These are phyloP conservation scores for Gossypium australe DNA, from an alignment of 345 rosid genomes.

Conservation along the genomic window DNA sequence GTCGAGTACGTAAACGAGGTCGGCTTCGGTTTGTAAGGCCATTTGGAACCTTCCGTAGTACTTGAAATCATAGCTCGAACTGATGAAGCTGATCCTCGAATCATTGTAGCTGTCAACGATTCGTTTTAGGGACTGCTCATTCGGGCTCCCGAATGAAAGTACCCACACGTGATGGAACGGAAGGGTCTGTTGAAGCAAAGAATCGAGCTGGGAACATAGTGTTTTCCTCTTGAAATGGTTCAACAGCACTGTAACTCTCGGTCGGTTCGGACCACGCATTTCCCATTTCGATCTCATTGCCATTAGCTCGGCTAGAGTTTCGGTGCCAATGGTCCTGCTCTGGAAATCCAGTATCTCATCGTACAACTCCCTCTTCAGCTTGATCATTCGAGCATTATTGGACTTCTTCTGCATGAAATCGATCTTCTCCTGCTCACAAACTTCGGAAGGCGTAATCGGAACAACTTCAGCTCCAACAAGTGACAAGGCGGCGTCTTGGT, in stretches of 20 bases:
- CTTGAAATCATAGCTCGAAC: constrained; percentile 89
- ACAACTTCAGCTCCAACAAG: constrained; percentile 26
- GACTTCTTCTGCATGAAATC: constrained; percentile 92
- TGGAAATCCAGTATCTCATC: constrained; percentile 62
- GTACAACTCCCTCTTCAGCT: constrained; percentile 67
- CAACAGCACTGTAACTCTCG: constrained; percentile 77
- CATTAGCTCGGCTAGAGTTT: constrained; percentile 66
- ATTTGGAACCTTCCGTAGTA: constrained; percentile 97
- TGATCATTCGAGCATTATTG: constrained; percentile 63
- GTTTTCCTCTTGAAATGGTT: constrained; percentile 98
- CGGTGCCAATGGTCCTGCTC: constrained; percentile 51
- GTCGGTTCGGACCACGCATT: constrained; percentile 45
- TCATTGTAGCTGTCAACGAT: constrained; percentile 81
- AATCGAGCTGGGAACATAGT: constrained; percentile 85
- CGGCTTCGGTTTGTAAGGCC: constrained; percentile 91
- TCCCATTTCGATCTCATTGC: constrained; percentile 86
- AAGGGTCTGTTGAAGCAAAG: constrained; percentile 77
- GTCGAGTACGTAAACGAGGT: constrained; percentile 75
- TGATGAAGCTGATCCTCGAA: constrained; percentile 81
- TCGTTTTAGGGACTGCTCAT: constrained; percentile 57
- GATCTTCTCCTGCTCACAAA: constrained; percentile 84
- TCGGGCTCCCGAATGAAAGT: constrained; percentile 84
- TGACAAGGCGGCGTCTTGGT: constrained; percentile 57
- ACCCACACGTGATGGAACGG: constrained; percentile 97
- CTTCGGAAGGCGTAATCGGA: constrained; percentile 40